Evolutionary conservation across 139 green algal genomes (phyloP).

Genomic region (Closterium sp.): DNA sequence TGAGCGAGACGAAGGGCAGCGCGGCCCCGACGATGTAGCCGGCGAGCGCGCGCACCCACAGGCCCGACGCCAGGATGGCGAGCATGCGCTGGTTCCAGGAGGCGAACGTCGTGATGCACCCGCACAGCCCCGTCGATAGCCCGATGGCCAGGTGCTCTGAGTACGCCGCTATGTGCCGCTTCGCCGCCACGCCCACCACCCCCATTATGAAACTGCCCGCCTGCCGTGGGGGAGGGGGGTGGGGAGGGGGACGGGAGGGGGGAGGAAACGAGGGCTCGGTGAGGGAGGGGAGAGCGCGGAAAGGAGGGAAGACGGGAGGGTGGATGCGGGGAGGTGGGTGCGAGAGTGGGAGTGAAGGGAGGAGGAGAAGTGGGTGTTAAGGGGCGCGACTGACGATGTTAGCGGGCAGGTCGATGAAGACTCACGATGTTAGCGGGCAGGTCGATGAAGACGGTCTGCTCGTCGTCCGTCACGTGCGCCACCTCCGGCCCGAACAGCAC

Average conservation of each 20-base stretch:
- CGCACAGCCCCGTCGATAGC: constrained; percentile 35
- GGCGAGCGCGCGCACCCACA: constrained; percentile 33
- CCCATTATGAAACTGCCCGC: constrained; percentile 48
- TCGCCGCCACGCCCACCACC: constrained; percentile 27
- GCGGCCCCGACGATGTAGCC: constrained; percentile 47
- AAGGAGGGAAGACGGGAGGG: not conserved
- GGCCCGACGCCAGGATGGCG: constrained; percentile 15
- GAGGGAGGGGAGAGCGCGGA: not conserved
- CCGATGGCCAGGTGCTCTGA: constrained; percentile 43
- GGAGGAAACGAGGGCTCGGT: not conserved
- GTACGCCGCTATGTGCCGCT: constrained; percentile 16
- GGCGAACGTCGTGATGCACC: constrained; percentile 46
- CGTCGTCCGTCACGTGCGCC: constrained; percentile 32
- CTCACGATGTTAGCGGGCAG: constrained; percentile 43
- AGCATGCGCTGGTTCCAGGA: constrained; percentile 45
- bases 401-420: not conserved
- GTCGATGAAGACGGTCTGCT: constrained; percentile 33
- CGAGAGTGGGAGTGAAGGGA: not conserved
- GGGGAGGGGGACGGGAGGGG: not conserved
- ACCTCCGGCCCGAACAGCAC: constrained; percentile 7
- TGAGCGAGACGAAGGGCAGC: constrained; percentile 37
- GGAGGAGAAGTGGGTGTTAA: not conserved
- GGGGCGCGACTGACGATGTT: no score
- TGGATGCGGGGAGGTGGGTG: not conserved
- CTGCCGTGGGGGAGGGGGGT: not conserved